Base-by-base conservation (phyloP, 129 eudicot species). In the Pulicaria dysenterica region DNA sequence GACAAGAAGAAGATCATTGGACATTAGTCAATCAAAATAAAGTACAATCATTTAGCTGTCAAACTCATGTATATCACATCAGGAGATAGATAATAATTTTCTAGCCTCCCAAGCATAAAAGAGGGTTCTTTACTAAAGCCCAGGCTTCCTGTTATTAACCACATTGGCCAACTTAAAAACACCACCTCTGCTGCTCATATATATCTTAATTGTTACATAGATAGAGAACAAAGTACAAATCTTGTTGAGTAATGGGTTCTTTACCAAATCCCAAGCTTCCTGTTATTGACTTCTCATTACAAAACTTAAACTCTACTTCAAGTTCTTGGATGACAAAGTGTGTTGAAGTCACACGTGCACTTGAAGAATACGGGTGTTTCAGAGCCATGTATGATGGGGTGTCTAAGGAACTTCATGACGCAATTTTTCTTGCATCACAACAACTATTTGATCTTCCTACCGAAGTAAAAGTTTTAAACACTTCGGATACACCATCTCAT, bases 291-390 rank as follows among this genome's bases (percentile, higher is more conserved):
- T 70, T 83, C 48, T 56, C 73, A 3, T 4, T 15, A 4, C 67
- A 78, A 58, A 71, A 73, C 55, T 34, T 72, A 7, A 17, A 65
- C 43, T 68, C 76, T 7, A 49, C 48, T 43, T 64, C 85, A n/a
- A 77, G 38, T 65, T 61, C 68, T 45, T 73, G 91, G 87, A 15
- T 42, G 39, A 49, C 68, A 54, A 77, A 78, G 48, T 44, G 85
- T 41, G 40, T 2, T 1, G 73, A 54, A 9, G 87, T 86, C 38
- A 69, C 73, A 7, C 46, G 54, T 37, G 91, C 85, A 5, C 83
- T 86, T 3, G 91, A 86, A 70, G 74, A 80, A 6, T 77, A 77
- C 51, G 85, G 91, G 17, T 80, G 85, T 72, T 86, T 86, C 71
- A 40, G 73, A 54, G 87, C 83, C 65, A 70, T 34, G 1, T 83